A percentile compares a stretch with the other conserved stretches of the same genome.
These are phyloP conservation scores for Pseudogymnoascus sp. DNA, from an alignment of 2,329 filamentous ascomycete species.

Conservation along the genomic window DNA sequence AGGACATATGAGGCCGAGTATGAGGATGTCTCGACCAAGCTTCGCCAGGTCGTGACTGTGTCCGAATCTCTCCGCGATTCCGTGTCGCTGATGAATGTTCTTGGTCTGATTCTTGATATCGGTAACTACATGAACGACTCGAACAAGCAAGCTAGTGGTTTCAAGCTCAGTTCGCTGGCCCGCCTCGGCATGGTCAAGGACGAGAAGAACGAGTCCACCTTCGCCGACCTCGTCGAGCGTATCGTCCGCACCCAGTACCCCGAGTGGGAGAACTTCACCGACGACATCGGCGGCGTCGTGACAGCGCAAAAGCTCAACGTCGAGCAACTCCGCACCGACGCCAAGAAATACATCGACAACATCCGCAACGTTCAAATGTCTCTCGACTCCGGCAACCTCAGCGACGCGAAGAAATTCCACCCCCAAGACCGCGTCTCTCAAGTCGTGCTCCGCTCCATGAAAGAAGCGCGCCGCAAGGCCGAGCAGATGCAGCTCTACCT, in stretches of 20 bases:
- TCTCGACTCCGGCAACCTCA: conserved; percentile 86
- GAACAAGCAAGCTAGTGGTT: conserved; percentile 95
- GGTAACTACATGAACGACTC: conserved; percentile 99
- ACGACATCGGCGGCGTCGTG: conserved; percentile 76
- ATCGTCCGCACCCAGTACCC: conserved; percentile 95
- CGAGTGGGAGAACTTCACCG: conserved; percentile 82
- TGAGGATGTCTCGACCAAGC: conserved; percentile 78
- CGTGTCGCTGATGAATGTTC: conserved; percentile 88
- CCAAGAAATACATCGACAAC: conserved; percentile 88
- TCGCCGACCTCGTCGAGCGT: conserved; percentile 91
- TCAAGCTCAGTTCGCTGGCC: conserved; percentile 92
- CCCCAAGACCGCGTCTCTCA: conserved; percentile 91
- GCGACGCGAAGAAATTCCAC: conserved; percentile 95
- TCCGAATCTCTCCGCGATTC: conserved; percentile 88
- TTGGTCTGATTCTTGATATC: conserved; percentile 92
- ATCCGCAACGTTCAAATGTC: conserved; percentile 89
- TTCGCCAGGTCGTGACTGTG: conserved; percentile 76
- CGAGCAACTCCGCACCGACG: conserved; percentile 80
- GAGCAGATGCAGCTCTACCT: conserved; percentile 92
- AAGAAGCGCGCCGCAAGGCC: conserved; percentile 89
- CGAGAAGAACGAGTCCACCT: conserved; percentile 94
- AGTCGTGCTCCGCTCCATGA: conserved; percentile 89
- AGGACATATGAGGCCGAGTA: conserved; percentile 81
- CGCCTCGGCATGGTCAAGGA: conserved; percentile 97
- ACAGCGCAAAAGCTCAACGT: conserved; percentile 85